Evolutionary conservation across 352 stramenopile genomes (phyloP), one percentile per base, ranked within the genome.

Genomic region (Phytophthora nicotianae): DNA sequence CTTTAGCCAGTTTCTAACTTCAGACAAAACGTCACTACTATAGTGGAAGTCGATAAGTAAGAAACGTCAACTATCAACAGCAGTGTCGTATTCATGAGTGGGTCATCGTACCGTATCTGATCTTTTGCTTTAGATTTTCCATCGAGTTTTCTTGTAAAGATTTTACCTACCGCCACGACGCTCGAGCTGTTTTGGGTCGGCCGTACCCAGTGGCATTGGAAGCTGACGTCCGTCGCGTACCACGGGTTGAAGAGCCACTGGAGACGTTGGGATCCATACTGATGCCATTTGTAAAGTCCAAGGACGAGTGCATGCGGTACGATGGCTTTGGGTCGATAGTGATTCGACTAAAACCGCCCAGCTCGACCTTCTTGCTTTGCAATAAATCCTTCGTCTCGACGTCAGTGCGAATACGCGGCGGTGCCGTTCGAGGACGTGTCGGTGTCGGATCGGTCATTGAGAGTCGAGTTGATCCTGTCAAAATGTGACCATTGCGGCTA

Each of bases 161-260:
- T 5, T 17, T 38, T 38, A 13, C 43, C 24, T 74, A 89, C 66
- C 83, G 77, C 77, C 77, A 89, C 29, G 82, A 77, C 17, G 75
- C 77, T 50, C 80, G 73, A 27, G 67, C 40, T 43, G 63, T 70
- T 46, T 71, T 81, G 9, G 64, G 32, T 43, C 65, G 52, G n/a
- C 58, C 58, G 19, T 69, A 72, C 5, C 52, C 53, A 37, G 48
- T 58, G 20, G 49, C 21, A n/a, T 45, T 42, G 8, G 57, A 45
- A 7, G 56, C 21, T 10, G 62, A 65, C 42, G 57, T 60, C 49
- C 58, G 65, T 38, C 67, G 48, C n/a, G 32, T 38, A 42, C 67
- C 47, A 21, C 62, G 56, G 7, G 50, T n/a, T 11, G 52, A 24
- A 0, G 46, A 33, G 17, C 29, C 55, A 11, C 8, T 51, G 38